Percentiles rank a stretch among this genome's conserved stretches.
Evolutionary conservation across 768 basidiomycete species (phyloP).

Genomic region (Ramaria rubella): DNA sequence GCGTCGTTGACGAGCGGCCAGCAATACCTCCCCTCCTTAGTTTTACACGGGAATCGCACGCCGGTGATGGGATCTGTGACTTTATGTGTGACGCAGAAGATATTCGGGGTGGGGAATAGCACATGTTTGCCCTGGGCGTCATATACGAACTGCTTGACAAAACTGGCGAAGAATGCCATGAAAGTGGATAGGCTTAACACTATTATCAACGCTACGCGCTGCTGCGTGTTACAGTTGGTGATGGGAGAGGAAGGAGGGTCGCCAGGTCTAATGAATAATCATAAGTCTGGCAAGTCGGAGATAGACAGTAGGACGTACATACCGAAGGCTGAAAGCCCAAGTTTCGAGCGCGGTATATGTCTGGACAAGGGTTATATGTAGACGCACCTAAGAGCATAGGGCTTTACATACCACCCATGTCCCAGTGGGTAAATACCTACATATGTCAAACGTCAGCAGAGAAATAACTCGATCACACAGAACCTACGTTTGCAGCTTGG

Average conservation of each 20-base stretch:
- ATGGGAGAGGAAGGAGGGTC: not conserved
- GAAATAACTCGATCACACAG: too few relatives aligned
- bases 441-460: not conserved
- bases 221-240: conserved; percentile 1
- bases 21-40: not conserved
- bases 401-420: conserved; percentile 5
- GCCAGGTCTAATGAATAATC: not conserved
- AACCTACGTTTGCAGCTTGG: conserved; percentile 1
- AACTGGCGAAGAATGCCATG: not conserved
- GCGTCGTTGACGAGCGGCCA: not conserved
- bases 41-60: conserved; percentile 2
- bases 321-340: conserved; percentile 7
- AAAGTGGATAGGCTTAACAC: not conserved
- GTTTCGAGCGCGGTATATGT: conserved; percentile 3
- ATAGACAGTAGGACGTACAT: not conserved
- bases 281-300: not conserved
- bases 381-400: not conserved
- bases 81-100: not conserved
- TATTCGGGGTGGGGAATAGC: not conserved
- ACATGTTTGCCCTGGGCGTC: not conserved
- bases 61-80: conserved; percentile 1
- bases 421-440: conserved; percentile 4
- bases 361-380: not conserved
- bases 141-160: conserved; percentile 2
- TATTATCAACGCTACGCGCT: not conserved